These are phyloP conservation scores for Hanseniaspora occidentalis DNA, from an alignment of 805 yeast species.

Conservation along the genomic window DNA sequence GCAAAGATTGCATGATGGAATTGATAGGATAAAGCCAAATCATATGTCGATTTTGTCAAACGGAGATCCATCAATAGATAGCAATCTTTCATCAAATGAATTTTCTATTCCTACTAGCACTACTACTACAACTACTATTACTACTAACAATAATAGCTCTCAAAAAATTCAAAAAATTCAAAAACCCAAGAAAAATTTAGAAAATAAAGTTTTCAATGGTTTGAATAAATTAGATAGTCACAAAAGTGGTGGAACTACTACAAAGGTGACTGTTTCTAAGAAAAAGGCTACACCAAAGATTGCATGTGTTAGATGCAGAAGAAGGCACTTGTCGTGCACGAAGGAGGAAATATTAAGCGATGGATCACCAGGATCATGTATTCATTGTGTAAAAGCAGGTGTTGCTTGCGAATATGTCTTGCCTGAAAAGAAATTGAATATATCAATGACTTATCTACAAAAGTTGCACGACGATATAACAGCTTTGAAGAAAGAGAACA, in stretches of 20 bases:
- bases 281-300: conserved; percentile 13
- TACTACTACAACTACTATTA: too few species aligned
- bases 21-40: too few species aligned
- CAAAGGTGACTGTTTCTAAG: too few species aligned
- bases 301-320: conserved; percentile 54
- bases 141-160: neutral
- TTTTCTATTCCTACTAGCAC: too few species aligned
- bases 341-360: neutral
- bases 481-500: conserved; percentile 52
- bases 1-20: too few species aligned
- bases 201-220: neutral
- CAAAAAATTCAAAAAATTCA: neutral
- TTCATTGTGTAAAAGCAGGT: conserved; percentile 42
- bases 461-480: conserved; percentile 59
- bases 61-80: too few species aligned
- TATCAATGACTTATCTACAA: conserved; percentile 56
- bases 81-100: too few species aligned
- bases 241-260: too few species aligned
- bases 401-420: conserved; percentile 58
- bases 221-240: neutral
- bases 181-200: neutral
- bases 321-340: conserved; percentile 57
- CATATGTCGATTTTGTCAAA: too few species aligned
- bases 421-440: conserved; percentile 60
- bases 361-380: conserved; percentile 29